Evolutionary conservation across 2,329 filamentous ascomycete species (phyloP), one percentile per base, ranked within the genome.

Genomic region (Zymoseptoria passerinii): DNA sequence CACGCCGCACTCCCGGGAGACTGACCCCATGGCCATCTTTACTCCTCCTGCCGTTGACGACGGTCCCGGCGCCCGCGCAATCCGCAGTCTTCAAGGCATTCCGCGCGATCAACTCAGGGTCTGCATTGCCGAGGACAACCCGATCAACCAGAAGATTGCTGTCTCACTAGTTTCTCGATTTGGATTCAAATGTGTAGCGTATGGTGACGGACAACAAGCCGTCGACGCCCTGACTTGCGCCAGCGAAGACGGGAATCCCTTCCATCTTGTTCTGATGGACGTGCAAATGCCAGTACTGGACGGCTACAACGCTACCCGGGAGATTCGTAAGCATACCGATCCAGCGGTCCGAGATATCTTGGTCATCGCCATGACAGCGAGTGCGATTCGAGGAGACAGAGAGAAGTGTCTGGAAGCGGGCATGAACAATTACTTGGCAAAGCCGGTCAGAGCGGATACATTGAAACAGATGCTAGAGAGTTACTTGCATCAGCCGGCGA

Each of bases 331-430:
- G 65, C 91, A 96, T 71, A 72, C 83, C 0, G 82, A 90, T 59
- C 86, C 90, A 40, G 82, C 83, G 7, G 90, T 97, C 9, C 82
- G 89, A 55, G 86, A 89, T 63, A 84, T 95, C 1, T 78, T 96
- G n/a, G 89, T 97, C 53, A 96, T 97, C 66, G 92, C 92, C 56
- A 96, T 97, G 92, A 97, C 92, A 0, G 92, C 92, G 1, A 92
- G 87, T 27, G 92, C 92, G 2, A 97, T 97, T 61, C 89, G 94
- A 71, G 92, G 92, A 18, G 92, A 97, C 71, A 82, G 92, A 52
- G 92, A 97, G 72, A 96, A 95, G 75, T 96, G 92, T 66, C 77
- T 96, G n/a, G 90, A 91, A 53, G 90, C 90, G 1, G 92, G 92
- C 50, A 97, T 97, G 92, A 96, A 96, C 73, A 94, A 96, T 69